These are phyloP conservation scores for Saraca asoca DNA, from an alignment of 331 rosid genomes.

Conservation along the genomic window DNA sequence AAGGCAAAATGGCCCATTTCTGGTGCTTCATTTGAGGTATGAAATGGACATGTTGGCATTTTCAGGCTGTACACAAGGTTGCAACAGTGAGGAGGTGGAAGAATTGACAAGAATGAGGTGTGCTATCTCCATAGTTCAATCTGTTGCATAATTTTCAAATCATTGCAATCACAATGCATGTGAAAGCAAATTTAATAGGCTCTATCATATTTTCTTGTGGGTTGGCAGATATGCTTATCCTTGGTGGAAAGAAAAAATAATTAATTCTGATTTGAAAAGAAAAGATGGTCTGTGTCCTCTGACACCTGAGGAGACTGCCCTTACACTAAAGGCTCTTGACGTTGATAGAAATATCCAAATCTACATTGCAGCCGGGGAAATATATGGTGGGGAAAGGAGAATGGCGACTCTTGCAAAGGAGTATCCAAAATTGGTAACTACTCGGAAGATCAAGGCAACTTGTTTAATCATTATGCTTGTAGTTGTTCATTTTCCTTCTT, in stretches of 20 bases:
- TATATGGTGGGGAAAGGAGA: conserved; percentile 85
- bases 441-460: conserved; percentile 20
- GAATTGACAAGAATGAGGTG: conserved; percentile 96
- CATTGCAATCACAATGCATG: background rate
- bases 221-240: conserved; percentile 82
- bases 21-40: conserved; percentile 86
- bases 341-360: conserved; percentile 77
- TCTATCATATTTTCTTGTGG: conserved; percentile 29
- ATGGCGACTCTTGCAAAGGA: conserved; percentile 64
- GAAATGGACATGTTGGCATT: conserved; percentile 97
- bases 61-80: conserved; percentile 92
- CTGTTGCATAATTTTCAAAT: conserved; percentile 12
- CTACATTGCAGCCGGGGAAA: conserved; percentile 92
- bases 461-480: conserved; percentile 14
- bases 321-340: conserved; percentile 70
- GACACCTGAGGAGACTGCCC: conserved; percentile 92
- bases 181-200: conserved; percentile 1
- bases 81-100: conserved; percentile 78
- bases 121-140: conserved; percentile 19
- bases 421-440: conserved; percentile 71
- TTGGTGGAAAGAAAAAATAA: conserved; percentile 93
- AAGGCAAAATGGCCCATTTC: conserved; percentile 71
- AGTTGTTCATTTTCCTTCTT: conserved; percentile 22
- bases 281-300: conserved; percentile 87
- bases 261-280: conserved; percentile 86